These are phyloP conservation scores for Botrytis galanthina DNA, from an alignment of 2,329 filamentous ascomycete species.

Conservation along the genomic window DNA sequence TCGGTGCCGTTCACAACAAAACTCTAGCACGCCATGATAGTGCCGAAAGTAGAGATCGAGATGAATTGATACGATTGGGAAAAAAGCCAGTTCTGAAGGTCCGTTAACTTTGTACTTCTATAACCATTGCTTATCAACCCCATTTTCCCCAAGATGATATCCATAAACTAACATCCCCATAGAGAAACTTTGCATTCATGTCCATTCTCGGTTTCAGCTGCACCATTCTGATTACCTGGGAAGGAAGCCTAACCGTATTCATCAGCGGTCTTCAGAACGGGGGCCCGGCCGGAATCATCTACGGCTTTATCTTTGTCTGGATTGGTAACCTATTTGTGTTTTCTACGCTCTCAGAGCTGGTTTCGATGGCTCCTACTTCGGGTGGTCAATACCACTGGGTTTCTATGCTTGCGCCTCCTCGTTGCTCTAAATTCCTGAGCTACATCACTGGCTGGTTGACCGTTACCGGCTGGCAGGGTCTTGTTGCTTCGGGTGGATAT, in stretches of 20 bases:
- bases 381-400: conserved; percentile 60
- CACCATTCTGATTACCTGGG: conserved; percentile 45
- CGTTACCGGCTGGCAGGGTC: conserved; percentile 6
- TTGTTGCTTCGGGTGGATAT: conserved; percentile 6
- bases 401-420: conserved; percentile 48
- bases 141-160: neutral
- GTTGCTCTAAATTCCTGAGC: conserved; percentile 51
- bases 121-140: neutral
- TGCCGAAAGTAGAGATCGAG: neutral
- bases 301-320: conserved; percentile 39
- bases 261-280: conserved; percentile 15
- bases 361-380: conserved; percentile 48
- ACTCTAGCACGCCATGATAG: neutral
- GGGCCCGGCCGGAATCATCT: conserved; percentile 40
- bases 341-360: conserved; percentile 4
- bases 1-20: neutral
- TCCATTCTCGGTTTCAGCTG: conserved; percentile 44
- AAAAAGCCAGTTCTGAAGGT: conserved; percentile 20
- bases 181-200: conserved; percentile 43
- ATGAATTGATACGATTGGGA: conserved; percentile 8
- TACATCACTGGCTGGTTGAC: conserved; percentile 42
- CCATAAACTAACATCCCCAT: neutral
- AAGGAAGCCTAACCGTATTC: conserved; percentile 25
- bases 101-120: neutral
- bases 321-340: conserved; percentile 32